Evolutionary conservation across 768 basidiomycete species (phyloP).

Genomic region (Boletus subparvulus): DNA sequence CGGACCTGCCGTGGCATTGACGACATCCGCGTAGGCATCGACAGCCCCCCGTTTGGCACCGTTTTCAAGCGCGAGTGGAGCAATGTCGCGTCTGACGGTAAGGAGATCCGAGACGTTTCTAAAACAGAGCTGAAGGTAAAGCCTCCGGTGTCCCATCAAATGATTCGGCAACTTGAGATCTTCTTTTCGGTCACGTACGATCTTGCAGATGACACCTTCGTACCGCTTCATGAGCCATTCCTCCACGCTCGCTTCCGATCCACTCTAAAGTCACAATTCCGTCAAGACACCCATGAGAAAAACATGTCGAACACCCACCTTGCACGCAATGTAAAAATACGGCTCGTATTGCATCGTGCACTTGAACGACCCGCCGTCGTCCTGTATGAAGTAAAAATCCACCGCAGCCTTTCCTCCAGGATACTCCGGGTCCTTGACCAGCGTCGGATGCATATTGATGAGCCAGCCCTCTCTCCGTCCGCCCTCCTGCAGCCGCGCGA

Average conservation of each 20-base stretch:
- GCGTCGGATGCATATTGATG: constrained; percentile 98
- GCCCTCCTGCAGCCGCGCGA: constrained; percentile 78
- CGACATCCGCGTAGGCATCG: constrained; percentile 96
- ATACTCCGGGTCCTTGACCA: constrained; percentile 83
- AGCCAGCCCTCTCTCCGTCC: constrained; percentile 84
- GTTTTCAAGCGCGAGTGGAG: constrained; percentile 88
- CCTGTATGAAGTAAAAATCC: constrained; percentile 96
- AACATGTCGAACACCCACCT: constrained; percentile 48
- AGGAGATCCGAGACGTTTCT: constrained; percentile 93
- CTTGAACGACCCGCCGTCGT: constrained; percentile 96
- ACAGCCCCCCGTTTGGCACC: constrained; percentile 91
- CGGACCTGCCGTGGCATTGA: constrained; percentile 71
- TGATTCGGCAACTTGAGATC: constrained; percentile 96
- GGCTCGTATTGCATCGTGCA: constrained; percentile 90
- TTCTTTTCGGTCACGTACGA: constrained; percentile 83
- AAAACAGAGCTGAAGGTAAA: constrained; percentile 88
- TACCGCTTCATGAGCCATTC: constrained; percentile 95
- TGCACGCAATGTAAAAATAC: constrained; percentile 91
- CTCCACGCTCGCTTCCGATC: constrained; percentile 86
- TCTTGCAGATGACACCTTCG: constrained; percentile 80
- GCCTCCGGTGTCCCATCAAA: constrained; percentile 87
- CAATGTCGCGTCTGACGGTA: constrained; percentile 79
- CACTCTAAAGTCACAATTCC: constrained; percentile 47
- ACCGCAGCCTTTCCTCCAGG: constrained; percentile 86
- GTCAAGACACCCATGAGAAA: constrained; percentile 2